Percentiles rank a stretch among this genome's conserved stretches.
These are phyloP conservation scores for Kregervanrija pseudodelftensis DNA, from an alignment of 805 yeast species.

Conservation along the genomic window DNA sequence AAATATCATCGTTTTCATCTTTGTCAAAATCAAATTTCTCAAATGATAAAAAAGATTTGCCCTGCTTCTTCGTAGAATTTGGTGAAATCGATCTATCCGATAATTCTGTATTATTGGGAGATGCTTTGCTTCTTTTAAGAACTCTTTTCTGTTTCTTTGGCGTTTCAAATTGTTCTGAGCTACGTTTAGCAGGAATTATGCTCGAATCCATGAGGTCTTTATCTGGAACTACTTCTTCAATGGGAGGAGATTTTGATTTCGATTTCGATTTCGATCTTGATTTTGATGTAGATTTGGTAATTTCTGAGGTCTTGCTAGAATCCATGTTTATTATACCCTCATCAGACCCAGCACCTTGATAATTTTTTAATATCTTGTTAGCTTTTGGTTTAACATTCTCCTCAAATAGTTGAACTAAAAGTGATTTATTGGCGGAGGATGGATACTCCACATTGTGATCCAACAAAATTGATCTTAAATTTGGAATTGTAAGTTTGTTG, in stretches of 20 bases:
- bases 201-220: too few species aligned
- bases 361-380: slow-evolving; percentile 30
- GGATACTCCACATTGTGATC: slow-evolving; percentile 58
- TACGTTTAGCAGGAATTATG: slow-evolving; percentile 7
- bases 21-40: slow-evolving; percentile 19
- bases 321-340: slow-evolving; percentile 2
- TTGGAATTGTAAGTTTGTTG: slow-evolving; percentile 53
- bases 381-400: slow-evolving; percentile 45
- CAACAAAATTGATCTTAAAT: slow-evolving; percentile 58
- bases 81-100: not conserved
- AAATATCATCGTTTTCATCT: slow-evolving; percentile 10
- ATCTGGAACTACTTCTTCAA: too few species aligned
- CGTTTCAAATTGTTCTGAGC: not conserved
- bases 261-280: too few species aligned
- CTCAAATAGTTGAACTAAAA: slow-evolving; percentile 55
- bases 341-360: slow-evolving; percentile 1
- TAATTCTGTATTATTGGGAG: not conserved
- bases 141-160: not conserved
- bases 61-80: not conserved
- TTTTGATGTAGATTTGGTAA: too few species aligned
- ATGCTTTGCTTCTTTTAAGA: not conserved
- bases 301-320: too few species aligned
- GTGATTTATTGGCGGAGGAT: slow-evolving; percentile 60
- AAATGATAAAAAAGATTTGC: slow-evolving; percentile 12
- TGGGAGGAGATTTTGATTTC: too few species aligned